Percentiles rank a stretch among this genome's conserved stretches.
These are phyloP conservation scores for Phytopythium sindhum DNA, from an alignment of 352 stramenopile genomes.

Conservation along the genomic window DNA sequence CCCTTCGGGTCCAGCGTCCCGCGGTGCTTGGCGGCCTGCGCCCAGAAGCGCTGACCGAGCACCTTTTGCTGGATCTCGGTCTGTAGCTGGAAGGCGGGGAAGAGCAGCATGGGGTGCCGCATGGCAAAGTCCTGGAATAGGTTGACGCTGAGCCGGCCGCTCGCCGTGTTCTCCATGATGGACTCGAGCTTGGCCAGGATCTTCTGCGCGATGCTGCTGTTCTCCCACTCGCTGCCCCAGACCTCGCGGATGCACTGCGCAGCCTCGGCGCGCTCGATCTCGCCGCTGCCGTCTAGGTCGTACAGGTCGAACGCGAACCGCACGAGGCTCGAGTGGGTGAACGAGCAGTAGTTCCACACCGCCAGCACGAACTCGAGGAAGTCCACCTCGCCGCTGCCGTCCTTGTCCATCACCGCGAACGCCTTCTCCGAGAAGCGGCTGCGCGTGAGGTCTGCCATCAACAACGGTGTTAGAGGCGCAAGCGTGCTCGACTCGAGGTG, in stretches of 20 bases:
- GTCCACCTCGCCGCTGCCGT: constrained; percentile 63
- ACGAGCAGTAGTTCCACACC: constrained; percentile 83
- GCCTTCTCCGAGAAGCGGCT: constrained; percentile 68
- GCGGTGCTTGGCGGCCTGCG: constrained; percentile 39
- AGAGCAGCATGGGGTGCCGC: constrained; percentile 61
- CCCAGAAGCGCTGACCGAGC: constrained; percentile 58
- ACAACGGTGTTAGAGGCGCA: not conserved
- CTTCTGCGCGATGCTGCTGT: constrained; percentile 47
- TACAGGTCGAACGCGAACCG: constrained; percentile 76
- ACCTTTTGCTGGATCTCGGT: constrained; percentile 60
- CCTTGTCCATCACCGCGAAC: constrained; percentile 68
- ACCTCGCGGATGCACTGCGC: constrained; percentile 48
- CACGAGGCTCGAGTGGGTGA: constrained; percentile 54
- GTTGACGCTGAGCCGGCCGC: constrained; percentile 29
- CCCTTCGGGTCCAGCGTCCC: constrained; percentile 24
- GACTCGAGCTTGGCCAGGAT: constrained; percentile 51
- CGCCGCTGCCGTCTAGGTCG: constrained; percentile 59
- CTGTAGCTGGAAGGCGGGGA: constrained; percentile 64
- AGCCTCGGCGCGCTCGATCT: constrained; percentile 60
- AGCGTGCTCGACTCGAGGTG: not conserved
- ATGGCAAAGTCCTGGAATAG: constrained; percentile 59
- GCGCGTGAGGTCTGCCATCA: constrained; percentile 38
- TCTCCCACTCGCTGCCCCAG: constrained; percentile 56
- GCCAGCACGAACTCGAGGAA: constrained; percentile 73
- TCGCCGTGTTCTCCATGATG: constrained; percentile 34